A percentile compares a stretch with the other conserved stretches of the same genome.
Conservation (phyloP, 345 rosid species). For the Corchorus capsularis region DNA sequence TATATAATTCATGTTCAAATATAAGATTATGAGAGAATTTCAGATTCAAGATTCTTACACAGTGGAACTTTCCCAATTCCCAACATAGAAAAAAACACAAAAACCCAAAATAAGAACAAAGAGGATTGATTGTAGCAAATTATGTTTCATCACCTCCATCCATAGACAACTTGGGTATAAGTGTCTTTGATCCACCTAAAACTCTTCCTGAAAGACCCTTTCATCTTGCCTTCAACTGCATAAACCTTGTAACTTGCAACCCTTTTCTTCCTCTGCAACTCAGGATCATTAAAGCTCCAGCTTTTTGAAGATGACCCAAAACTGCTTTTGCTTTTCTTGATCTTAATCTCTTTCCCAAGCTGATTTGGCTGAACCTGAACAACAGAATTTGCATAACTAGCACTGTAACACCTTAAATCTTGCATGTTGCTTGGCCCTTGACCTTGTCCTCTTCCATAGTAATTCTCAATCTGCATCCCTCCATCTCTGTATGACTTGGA, state of each 20-base stretch:
- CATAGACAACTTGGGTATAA: slow-evolving; percentile 60
- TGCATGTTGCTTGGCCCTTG: slow-evolving; percentile 53
- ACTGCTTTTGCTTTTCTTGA: slow-evolving; percentile 49
- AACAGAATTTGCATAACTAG: slow-evolving; percentile 32
- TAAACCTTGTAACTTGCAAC: slow-evolving; percentile 86
- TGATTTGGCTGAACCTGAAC: slow-evolving; percentile 23
- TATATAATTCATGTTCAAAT: not conserved
- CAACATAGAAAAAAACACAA: not conserved
- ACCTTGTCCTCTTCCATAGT: slow-evolving; percentile 28
- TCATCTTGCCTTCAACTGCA: slow-evolving; percentile 85
- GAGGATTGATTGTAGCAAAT: too few species aligned
- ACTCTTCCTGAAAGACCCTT: slow-evolving; percentile 83
- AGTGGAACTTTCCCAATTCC: not conserved
- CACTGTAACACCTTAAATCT: slow-evolving; percentile 63
- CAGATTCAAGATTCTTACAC: not conserved
- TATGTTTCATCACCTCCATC: slow-evolving; percentile 46
- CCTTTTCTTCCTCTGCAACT: slow-evolving; percentile 87
- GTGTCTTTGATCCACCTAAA: slow-evolving; percentile 87
- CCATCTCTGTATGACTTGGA: slow-evolving; percentile 57
- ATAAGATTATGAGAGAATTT: not conserved
- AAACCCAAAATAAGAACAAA: not conserved
- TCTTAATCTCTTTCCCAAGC: slow-evolving; percentile 47
- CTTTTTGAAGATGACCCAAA: slow-evolving; percentile 45
- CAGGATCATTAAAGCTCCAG: slow-evolving; percentile 86
- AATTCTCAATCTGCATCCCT: slow-evolving; percentile 35